Base-by-base conservation (phyloP, 1,284 basidiomycete species). In the Lentinula novae-zelandiae region DNA sequence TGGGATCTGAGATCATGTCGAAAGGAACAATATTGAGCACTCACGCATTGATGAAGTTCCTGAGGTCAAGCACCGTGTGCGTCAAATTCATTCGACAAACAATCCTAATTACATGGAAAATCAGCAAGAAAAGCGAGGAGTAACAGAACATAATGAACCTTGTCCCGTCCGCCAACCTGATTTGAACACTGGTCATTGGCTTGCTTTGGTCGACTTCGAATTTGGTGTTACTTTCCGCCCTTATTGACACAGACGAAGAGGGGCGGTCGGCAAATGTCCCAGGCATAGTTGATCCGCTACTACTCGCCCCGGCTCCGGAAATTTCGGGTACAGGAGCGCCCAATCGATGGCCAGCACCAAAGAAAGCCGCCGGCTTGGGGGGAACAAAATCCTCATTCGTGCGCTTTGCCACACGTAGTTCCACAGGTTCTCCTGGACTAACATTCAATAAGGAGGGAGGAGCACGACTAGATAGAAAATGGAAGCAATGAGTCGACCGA, bases 101-200 rank as follows among this genome's bases (percentile, higher is more conserved):
- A 72, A 96, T 84, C 65, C 95, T 92, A 69, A 20, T 53, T 33
- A 51, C 56, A 57, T n/a, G 40, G 39, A 38, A 54, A 60, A 13
- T 63, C 54, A 67, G 50, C 20, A 54, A 31, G 13, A 38, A 5
- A 36, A 33, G 15, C 36, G 31, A 36, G 60, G 22, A 50, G 58
- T 38, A 59, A 57, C 53, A 8, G 39, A 9, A 22, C 27, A 54
- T 49, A 46, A 71, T 80, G 39, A 63, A 90, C 89, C 90, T 83
- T n/a, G 92, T 92, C 10, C 97, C 97, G 74, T 98, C 95, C 9
- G 90, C 91, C 52, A 98, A 73, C 53, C 96, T 81, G 60, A 98
- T 82, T 76, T 98, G 96, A n/a, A 99, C 81, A 69, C 86, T 93
- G 38, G 96, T 98, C 57, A 87, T 90, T 1, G 96, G 96, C 71